Base-by-base conservation (phyloP, 2,329 filamentous ascomycete genomes). In the Phoma sp. region DNA sequence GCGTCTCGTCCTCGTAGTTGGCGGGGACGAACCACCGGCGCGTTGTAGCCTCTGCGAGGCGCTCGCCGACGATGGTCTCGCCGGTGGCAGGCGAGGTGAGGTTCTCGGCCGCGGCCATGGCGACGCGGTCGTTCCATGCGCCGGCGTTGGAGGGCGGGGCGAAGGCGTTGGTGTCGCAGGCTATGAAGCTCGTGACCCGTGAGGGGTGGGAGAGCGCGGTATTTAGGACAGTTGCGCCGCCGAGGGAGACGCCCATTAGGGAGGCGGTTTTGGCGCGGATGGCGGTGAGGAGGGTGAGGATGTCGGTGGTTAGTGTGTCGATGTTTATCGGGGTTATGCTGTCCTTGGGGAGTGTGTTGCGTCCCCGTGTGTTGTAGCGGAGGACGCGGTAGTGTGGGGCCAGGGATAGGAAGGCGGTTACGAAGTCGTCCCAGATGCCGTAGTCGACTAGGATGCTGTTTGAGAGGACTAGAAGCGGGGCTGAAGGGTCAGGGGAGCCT, bases 371-470 rank as follows among this genome's bases (percentile, higher is more conserved):
- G 72, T 91, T 85, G 77, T 92, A 96, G 9, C 91, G 87, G 1
- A 96, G 79, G 61, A 96, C 82, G 46, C 89, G 87, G 72, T 91
- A 88, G 3, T 86, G 84, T 22, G 87, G 84, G 0, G 76, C 72
- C 45, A 82, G 82, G 12, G 74, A 65, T 37, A 81, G 72, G 62
- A 95, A 82, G n/a, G 84, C 77, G 1, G 79, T 76, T 0, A 95
- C 77, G 55, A 96, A 85, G 1, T 81, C 80, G 65, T 95, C 89
- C 92, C 92, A 96, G 84, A 96, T 95, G 71, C 84, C 81, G 61
- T 88, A 82, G 43, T 88, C 86, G 2, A 90, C 91, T 7, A 96
- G 84, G 44, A 96, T 87, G 1, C 89, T 93, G 79, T 96, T 96
- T 75, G 83, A 83, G 63, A 93, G 88, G 19, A 91, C 86, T 10